Conservation (phyloP, 768 basidiomycete species). For the Kwoniella pini region DNA sequence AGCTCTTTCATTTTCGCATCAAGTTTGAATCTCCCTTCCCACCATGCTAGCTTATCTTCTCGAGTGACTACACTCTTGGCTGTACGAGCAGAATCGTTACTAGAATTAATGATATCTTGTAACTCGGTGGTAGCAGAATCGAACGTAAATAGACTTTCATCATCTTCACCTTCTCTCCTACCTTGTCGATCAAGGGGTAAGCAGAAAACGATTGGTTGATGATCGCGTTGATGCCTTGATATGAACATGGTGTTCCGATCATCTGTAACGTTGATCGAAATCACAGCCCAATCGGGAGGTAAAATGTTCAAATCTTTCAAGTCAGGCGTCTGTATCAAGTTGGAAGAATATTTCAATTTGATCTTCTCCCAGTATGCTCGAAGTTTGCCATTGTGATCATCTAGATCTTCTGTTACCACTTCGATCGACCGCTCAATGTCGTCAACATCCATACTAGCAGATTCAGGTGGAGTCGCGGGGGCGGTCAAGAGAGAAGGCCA, state of each 20-base stretch:
- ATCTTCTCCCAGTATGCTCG: slow-evolving; percentile 31
- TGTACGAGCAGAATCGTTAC: slow-evolving; percentile 71
- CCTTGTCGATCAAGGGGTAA: slow-evolving; percentile 77
- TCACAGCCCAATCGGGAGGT: slow-evolving; percentile 76
- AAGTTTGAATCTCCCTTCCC: slow-evolving; percentile 74
- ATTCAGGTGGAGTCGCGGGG: slow-evolving; percentile 10
- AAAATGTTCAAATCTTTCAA: slow-evolving; percentile 54
- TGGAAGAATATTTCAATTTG: slow-evolving; percentile 13
- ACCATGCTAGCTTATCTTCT: slow-evolving; percentile 75
- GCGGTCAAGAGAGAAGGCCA: slow-evolving; percentile 64
- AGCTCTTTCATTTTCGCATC: slow-evolving; percentile 74
- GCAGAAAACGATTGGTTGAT: slow-evolving; percentile 76
- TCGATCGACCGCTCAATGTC: slow-evolving; percentile 30
- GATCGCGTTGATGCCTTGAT: slow-evolving; percentile 68
- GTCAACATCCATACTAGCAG: slow-evolving; percentile 34
- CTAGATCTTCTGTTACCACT: slow-evolving; percentile 2
- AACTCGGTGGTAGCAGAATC: slow-evolving; percentile 73
- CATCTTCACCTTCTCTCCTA: slow-evolving; percentile 70
- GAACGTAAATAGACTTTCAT: slow-evolving; percentile 63
- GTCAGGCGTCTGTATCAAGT: background rate
- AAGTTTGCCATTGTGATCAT: slow-evolving; percentile 19
- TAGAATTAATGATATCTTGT: slow-evolving; percentile 73
- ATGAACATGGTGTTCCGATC: slow-evolving; percentile 82
- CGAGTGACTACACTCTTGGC: slow-evolving; percentile 70
- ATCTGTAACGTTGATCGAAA: slow-evolving; percentile 78